These are phyloP conservation scores for Puccinellia tenuiflora DNA, from an alignment of 176 grass and related monocot genomes.

Conservation along the genomic window DNA sequence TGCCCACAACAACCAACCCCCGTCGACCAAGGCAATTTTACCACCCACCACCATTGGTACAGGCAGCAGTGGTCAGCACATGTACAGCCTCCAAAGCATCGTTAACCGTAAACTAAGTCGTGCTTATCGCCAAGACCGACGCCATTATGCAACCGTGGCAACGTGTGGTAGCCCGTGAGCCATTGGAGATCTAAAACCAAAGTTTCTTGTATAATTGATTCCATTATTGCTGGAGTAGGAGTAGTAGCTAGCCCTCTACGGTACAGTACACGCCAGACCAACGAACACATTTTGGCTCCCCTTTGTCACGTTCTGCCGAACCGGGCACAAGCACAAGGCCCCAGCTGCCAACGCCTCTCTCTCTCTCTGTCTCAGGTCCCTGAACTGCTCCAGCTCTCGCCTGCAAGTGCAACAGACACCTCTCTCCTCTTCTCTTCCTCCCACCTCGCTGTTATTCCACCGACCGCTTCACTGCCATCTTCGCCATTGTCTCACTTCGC, in stretches of 20 bases:
- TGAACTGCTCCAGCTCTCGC: slow-evolving; percentile 14
- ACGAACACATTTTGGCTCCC: neutral
- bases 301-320: neutral
- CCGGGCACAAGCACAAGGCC: neutral
- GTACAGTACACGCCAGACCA: neutral
- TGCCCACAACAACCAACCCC: neutral
- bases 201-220: neutral
- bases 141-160: neutral
- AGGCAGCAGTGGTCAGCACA: neutral
- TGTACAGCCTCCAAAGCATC: neutral
- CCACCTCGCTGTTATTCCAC: slow-evolving; percentile 8
- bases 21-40: neutral
- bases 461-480: slow-evolving; percentile 27
- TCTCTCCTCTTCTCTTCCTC: slow-evolving; percentile 6
- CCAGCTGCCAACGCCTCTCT: neutral
- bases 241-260: neutral
- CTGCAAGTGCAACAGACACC: neutral
- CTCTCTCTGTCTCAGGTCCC: neutral
- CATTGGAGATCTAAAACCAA: neutral
- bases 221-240: neutral
- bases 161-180: neutral
- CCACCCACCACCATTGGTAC: neutral
- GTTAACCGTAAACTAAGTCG: neutral
- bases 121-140: neutral
- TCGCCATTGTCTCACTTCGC: slow-evolving; percentile 14